Conservation (phyloP, 1,139 yeast genomes). For the Magnusiomyces suaveolens region DNA sequence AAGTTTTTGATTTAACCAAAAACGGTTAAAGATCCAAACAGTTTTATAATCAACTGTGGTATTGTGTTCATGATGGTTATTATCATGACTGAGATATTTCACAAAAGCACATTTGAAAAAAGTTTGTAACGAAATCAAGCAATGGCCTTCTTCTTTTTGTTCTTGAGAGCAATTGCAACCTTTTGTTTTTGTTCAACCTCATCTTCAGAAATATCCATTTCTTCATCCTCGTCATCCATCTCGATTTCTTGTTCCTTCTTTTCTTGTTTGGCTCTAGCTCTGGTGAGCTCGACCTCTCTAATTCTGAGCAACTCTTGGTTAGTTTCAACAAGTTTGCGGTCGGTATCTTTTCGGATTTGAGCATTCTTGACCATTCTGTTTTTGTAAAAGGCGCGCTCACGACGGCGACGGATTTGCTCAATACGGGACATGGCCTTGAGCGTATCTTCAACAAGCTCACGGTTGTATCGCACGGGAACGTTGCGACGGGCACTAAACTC, state of each 20-base stretch:
- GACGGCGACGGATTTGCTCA: slow-evolving; percentile 89
- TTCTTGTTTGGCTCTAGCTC: slow-evolving; percentile 63
- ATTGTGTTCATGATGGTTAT: too few species aligned
- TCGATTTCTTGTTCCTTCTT: slow-evolving; percentile 47
- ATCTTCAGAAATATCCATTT: slow-evolving; percentile 36
- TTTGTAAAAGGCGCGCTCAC: slow-evolving; percentile 98
- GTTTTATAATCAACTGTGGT: too few species aligned
- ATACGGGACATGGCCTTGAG: slow-evolving; percentile 92
- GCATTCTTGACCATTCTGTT: slow-evolving; percentile 98
- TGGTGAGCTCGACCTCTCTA: slow-evolving; percentile 86
- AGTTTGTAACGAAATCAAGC: too few species aligned
- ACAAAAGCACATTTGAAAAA: too few species aligned
- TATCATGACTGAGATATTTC: too few species aligned
- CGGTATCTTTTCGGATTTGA: slow-evolving; percentile 75
- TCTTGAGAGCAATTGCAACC: slow-evolving; percentile 70
- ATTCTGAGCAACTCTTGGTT: slow-evolving; percentile 83
- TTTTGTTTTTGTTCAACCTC: slow-evolving; percentile 44
- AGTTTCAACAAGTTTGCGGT: slow-evolving; percentile 76
- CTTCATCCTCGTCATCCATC: slow-evolving; percentile 40
- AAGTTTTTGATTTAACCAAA: too few species aligned
- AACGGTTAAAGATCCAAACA: too few species aligned
- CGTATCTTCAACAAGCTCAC: slow-evolving; percentile 91
- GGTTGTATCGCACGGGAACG: slow-evolving; percentile 93
- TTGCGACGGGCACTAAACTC: slow-evolving; percentile 96
- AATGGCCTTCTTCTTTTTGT: slow-evolving; percentile 34